phyloP scores from a whole-genome alignment of 768 basidiomycete species.

The Serendipita vermifera region DNA sequence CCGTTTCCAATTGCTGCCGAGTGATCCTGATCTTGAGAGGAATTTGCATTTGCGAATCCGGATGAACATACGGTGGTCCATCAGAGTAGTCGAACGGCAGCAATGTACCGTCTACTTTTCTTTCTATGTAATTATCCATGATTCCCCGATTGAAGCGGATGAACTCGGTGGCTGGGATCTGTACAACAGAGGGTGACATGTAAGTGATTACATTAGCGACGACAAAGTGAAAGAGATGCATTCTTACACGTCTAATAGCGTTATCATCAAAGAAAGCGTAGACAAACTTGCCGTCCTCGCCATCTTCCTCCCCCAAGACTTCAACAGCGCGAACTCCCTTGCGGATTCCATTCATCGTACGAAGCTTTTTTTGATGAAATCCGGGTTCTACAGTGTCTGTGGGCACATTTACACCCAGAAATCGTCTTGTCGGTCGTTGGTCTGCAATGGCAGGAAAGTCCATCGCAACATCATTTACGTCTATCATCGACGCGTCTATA shows the following conservation, averaged over 20 bases:
- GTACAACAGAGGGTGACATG: no score
- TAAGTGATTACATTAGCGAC: no score
- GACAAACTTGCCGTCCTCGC: not conserved
- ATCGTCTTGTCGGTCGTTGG: no score
- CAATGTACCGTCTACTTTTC: not conserved
- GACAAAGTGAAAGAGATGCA: not conserved
- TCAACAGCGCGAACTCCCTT: no score
- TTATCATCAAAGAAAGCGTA: not conserved
- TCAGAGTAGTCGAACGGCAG: not conserved
- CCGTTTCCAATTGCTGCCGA: not conserved
- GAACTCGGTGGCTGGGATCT: not conserved
- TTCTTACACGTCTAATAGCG: not conserved
- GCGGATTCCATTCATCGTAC: no score
- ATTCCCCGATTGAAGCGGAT: not conserved
- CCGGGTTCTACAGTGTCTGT: no score
- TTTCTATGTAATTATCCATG: not conserved
- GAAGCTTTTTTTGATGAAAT: no score
- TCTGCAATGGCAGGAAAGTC: no score
- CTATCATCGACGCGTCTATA: no score
- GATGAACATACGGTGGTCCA: not conserved
- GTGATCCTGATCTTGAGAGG: not conserved
- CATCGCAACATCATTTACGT: no score
- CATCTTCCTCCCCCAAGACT: no score
- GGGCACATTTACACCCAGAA: no score
- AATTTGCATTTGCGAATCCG: not conserved